These are phyloP conservation scores for Trichoderma hamatum DNA, from an alignment of 2,329 filamentous ascomycete species.

Conservation along the genomic window DNA sequence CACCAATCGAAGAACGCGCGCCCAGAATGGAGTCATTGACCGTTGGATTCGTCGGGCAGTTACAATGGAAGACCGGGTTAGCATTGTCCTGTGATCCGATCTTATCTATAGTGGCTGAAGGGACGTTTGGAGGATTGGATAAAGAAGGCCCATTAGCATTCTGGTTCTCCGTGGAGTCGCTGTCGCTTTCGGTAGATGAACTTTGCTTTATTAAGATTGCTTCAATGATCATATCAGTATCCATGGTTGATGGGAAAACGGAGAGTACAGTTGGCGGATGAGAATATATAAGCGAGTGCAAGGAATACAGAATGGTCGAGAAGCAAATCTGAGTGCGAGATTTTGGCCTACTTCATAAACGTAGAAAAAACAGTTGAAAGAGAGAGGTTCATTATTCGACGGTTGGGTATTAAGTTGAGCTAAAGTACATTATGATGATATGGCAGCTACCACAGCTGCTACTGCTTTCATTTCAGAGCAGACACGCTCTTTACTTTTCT, in stretches of 20 bases:
- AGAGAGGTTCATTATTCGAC: too few relatives aligned
- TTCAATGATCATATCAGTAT: too few relatives aligned
- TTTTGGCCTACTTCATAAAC: not conserved
- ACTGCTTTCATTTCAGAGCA: not conserved
- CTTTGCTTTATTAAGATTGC: accelerated
- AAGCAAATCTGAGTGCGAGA: not conserved
- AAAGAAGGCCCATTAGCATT: not conserved
- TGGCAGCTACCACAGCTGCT: not conserved
- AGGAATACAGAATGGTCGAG: not conserved
- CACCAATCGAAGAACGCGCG: too few relatives aligned
- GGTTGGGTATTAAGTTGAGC: not conserved
- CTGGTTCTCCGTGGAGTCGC: not conserved
- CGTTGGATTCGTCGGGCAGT: not conserved
- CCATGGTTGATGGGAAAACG: not conserved
- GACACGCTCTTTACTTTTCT: not conserved
- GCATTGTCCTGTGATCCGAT: not conserved
- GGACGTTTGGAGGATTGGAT: not conserved
- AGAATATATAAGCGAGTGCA: not conserved
- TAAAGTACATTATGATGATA: too few relatives aligned
- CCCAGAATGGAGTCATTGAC: too few relatives aligned
- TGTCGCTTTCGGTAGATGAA: not conserved
- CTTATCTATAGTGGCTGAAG: not conserved
- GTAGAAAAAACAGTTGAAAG: not conserved
- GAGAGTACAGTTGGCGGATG: not conserved
- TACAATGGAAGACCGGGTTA: not conserved